These are phyloP conservation scores for Candida xiaguanensis DNA, from an alignment of 805 yeast genomes.

Conservation along the genomic window DNA sequence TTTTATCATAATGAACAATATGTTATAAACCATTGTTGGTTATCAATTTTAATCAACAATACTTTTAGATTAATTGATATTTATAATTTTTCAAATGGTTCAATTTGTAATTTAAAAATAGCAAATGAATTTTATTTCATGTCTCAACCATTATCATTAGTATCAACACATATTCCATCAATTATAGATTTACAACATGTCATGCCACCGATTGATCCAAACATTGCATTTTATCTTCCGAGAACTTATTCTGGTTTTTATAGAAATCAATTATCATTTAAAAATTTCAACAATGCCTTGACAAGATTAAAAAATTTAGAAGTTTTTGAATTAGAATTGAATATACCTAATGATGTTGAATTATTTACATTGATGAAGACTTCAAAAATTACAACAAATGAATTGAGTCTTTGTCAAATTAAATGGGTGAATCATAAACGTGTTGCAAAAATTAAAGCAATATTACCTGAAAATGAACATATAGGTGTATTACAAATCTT, in stretches of 20 bases:
- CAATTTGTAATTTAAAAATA: conserved; percentile 28
- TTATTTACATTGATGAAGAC: conserved; percentile 56
- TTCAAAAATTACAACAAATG: conserved; percentile 44
- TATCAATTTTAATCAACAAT: conserved; percentile 68
- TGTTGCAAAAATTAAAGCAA: conserved; percentile 74
- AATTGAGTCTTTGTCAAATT: conserved; percentile 70
- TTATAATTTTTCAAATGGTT: conserved; percentile 34
- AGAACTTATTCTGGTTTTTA: conserved; percentile 82
- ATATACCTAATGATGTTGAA: conserved; percentile 69
- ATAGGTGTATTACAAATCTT: conserved; percentile 75
- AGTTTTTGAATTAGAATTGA: conserved; percentile 71
- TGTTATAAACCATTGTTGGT: conserved; percentile 83
- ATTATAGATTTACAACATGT: conserved; percentile 80
- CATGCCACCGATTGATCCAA: conserved; percentile 76
- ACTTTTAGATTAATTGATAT: conserved; percentile 78
- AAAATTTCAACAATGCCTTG: conserved; percentile 71
- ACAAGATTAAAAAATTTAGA: conserved; percentile 73
- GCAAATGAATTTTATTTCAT: conserved; percentile 67
- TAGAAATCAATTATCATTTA: conserved; percentile 51
- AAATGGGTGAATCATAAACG: conserved; percentile 64
- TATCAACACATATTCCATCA: conserved; percentile 85
- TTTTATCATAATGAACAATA: conserved; percentile 48
- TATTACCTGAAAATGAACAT: conserved; percentile 63
- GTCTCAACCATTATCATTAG: conserved; percentile 66
- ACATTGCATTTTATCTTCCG: conserved; percentile 77